Base-by-base conservation (phyloP, 225 moss, liverwort and hornwort genomes). In the Sphagnum contortum region DNA sequence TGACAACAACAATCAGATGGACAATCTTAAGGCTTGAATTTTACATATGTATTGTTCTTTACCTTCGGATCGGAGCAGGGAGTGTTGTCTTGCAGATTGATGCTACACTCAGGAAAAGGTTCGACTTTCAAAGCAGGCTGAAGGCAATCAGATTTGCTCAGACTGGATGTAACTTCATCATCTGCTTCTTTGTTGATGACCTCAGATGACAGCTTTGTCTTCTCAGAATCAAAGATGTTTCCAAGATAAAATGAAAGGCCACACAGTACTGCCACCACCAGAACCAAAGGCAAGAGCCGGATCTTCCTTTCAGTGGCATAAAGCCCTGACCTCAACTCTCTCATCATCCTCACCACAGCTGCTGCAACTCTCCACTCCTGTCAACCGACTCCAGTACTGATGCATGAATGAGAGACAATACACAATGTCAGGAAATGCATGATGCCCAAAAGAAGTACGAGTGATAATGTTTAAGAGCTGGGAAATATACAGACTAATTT, bases 51-150 rank as follows among this genome's bases (percentile, higher is more conserved):
- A 29, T 29, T 29, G 29, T 29, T 52, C 6, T 5, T 52, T 52
- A 96, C 95, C 88, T 67, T 71, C 12, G 92, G 95, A 66, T 96
- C 95, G 67, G 87, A 76, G 71, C 95, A 96, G 4, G 95, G 95
- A 53, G 95, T 96, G 69, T 64, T 64, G 14, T 92, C 95, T 72
- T 90, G 95, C 61, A 78, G 60, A 4, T 82, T 76, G 60, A 92
- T 76, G 61, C 90, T 90, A 50, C 95, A 96, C 59, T 88, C 86
- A 9, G 73, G 49, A 48, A 87, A 90, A 5, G 85, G 83, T 1
- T 62, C 81, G 47, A 79, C 84, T 68, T 81, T 92, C 54, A 83
- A 11, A 57, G 29, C 29, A 29, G 29, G 59, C 46, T 58, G 77
- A 65, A 2, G 76, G 0, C 71, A 88, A 96, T 10, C 78, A 78